phyloP scores from a whole-genome alignment of 345 rosid species.

The Camelina neglecta region DNA sequence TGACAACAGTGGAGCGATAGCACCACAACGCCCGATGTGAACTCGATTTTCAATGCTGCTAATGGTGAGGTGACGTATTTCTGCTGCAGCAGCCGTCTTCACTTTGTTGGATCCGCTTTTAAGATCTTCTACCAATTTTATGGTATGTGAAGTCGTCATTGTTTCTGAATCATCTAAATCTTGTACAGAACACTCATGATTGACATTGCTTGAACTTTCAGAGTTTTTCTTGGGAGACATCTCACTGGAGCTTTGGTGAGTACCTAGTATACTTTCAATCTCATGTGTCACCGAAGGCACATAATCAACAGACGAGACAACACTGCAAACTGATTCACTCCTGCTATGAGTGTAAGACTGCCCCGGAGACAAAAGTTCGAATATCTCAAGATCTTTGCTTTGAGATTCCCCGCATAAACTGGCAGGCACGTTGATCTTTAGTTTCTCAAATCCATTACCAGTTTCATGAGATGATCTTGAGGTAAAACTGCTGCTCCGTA shows the following conservation, averaged over 20 bases:
- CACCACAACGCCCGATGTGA: constrained; percentile 69
- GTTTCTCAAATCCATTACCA: constrained; percentile 66
- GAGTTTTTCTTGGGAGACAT: constrained; percentile 52
- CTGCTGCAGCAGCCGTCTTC: constrained; percentile 78
- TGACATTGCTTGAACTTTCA: constrained; percentile 46
- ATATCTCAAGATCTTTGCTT: constrained; percentile 56
- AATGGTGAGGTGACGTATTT: constrained; percentile 80
- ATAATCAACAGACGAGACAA: constrained; percentile 69
- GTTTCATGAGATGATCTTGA: constrained; percentile 66
- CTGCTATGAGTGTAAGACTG: constrained; percentile 76
- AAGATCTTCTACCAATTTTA: constrained; percentile 68
- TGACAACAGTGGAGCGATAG: constrained; percentile 66
- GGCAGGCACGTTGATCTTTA: constrained; percentile 54
- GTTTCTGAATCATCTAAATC: constrained; percentile 40
- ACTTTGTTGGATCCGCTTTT: constrained; percentile 55
- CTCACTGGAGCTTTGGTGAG: constrained; percentile 49
- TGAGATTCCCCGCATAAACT: constrained; percentile 54
- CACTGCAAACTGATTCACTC: constrained; percentile 79
- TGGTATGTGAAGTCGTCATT: constrained; percentile 55
- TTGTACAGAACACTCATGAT: constrained; percentile 44
- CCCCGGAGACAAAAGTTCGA: constrained; percentile 56
- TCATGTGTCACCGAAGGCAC: constrained; percentile 54
- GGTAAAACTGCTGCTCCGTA: constrained; percentile 60
- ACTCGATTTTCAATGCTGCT: constrained; percentile 70
- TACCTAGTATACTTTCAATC: constrained; percentile 36